phyloP scores from a whole-genome alignment of 108 stramenopile genomes.

The Stephanodiscus minutulus region DNA sequence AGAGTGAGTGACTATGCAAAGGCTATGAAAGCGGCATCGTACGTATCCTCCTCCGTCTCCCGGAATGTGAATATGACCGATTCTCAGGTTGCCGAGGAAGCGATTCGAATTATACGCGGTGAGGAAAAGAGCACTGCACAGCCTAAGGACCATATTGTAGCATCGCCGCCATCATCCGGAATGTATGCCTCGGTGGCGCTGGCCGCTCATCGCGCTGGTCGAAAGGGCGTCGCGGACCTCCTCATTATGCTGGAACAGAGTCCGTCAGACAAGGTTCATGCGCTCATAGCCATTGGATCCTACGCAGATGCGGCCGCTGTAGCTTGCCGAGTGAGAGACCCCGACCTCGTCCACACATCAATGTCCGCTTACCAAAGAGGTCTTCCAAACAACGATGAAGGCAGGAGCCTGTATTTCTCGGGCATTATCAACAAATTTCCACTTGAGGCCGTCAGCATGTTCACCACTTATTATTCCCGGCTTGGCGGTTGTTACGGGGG shows the following conservation, averaged over 20 bases:
- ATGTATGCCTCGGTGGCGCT: conserved; percentile 82
- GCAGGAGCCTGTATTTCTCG: conserved; percentile 46
- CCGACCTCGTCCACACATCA: conserved; percentile 70
- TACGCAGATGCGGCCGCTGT: conserved; percentile 82
- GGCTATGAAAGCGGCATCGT: conserved; percentile 76
- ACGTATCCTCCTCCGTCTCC: conserved; percentile 42
- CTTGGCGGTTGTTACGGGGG: conserved; percentile 17
- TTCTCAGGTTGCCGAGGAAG: conserved; percentile 71
- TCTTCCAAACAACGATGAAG: conserved; percentile 35
- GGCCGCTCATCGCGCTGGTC: conserved; percentile 72
- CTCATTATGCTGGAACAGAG: conserved; percentile 77
- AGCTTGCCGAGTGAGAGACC: conserved; percentile 70
- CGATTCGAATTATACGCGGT: conserved; percentile 68
- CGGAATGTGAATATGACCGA: conserved; percentile 37
- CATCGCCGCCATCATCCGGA: conserved; percentile 58
- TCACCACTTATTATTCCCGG: conserved; percentile 47
- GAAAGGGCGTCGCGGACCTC: conserved; percentile 77
- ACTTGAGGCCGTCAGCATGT: conserved; percentile 70
- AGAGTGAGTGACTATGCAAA: conserved; percentile 73
- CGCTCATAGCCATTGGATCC: conserved; percentile 69
- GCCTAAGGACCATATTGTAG: conserved; percentile 15
- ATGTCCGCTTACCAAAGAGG: conserved; percentile 69
- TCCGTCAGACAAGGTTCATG: conserved; percentile 81
- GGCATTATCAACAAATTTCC: conserved; percentile 77
- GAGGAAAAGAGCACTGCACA: conserved; percentile 37